Evolutionary conservation across 1,139 yeast genomes (phyloP).

Genomic region (Blastobotrys petasosporus): DNA sequence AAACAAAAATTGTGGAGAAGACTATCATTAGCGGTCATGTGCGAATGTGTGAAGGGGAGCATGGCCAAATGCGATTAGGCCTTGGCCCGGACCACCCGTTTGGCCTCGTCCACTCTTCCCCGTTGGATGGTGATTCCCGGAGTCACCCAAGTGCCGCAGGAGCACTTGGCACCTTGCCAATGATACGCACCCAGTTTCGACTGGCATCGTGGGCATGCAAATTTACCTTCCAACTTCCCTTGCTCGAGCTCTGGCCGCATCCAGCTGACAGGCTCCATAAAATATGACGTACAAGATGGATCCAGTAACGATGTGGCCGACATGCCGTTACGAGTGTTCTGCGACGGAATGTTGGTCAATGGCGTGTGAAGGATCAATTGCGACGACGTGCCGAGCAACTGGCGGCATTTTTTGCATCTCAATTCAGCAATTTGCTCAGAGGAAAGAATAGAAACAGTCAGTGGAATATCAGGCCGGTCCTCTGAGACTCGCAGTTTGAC

Average conservation of each 20-base stretch:
- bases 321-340: conserved; percentile 26
- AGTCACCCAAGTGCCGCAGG: conserved; percentile 93
- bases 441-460: neutral
- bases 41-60: no score
- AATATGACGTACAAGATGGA: conserved; percentile 79
- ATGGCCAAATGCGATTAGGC: conserved; percentile 1
- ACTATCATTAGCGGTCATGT: no score
- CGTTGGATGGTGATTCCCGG: conserved; percentile 84
- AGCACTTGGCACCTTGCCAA: conserved; percentile 93
- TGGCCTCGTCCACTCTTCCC: conserved; percentile 70
- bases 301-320: conserved; percentile 46
- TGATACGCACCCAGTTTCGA: conserved; percentile 74
- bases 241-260: conserved; percentile 70
- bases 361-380: conserved; percentile 25
- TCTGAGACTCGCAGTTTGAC: neutral
- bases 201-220: conserved; percentile 76
- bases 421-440: conserved; percentile 21
- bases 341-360: conserved; percentile 3
- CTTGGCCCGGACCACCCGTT: conserved; percentile 13
- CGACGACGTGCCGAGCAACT: conserved; percentile 26
- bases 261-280: conserved; percentile 85
- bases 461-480: neutral
- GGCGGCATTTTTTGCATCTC: conserved; percentile 33
- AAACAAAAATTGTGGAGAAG: no score
- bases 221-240: conserved; percentile 77